Evolutionary conservation across 2,329 filamentous ascomycete species (phyloP), one percentile per base, ranked within the genome.

Genomic region (Calonectria fujianensis): DNA sequence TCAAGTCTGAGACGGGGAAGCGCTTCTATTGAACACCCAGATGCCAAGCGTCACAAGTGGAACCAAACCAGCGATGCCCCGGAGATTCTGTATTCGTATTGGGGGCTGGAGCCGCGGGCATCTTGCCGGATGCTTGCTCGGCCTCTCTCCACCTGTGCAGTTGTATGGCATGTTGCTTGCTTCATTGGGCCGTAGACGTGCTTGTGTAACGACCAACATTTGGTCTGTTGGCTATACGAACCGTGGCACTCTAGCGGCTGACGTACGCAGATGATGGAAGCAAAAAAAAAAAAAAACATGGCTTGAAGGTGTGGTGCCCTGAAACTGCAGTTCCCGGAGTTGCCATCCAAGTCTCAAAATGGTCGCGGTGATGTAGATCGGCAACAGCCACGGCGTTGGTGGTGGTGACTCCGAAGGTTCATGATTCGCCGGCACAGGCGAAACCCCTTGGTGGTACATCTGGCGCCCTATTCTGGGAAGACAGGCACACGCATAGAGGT

Each of bases 21-120:
- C 35, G 48, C 24, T 16, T 66, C 65, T 37, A 57, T 63, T 35
- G 32, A 64, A 61, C 32, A 45, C 48, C 32, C 27, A 29, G 31
- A 51, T n/a, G 70, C 63, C 70, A 68, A 63, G 64, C 51, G 18
- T 45, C 32, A 24, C 37, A 32, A 51, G 39, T 61, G 51, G 70
- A 31, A 67, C 52, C 41, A 51, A 61, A 27, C 24, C 61, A 63
- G n/a, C 16, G 57, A 63, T 61, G 29, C 52, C 57, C 59, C 37
- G 50, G 52, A 69, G 54, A 45, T 54, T 52, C 71, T 65, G 71
- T 73, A 73, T 73, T 73, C 71, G 71, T 73, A 73, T 73, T 70
- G 57, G 65, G 65, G 45, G 35, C 24, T 64, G n/a, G 32, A 41
- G 35, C 35, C 35, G 37, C 8, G 57, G 57, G 57, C 24, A 63